Base-by-base conservation (phyloP, 306 rosid genomes). In the Astragalus membranaceus region DNA sequence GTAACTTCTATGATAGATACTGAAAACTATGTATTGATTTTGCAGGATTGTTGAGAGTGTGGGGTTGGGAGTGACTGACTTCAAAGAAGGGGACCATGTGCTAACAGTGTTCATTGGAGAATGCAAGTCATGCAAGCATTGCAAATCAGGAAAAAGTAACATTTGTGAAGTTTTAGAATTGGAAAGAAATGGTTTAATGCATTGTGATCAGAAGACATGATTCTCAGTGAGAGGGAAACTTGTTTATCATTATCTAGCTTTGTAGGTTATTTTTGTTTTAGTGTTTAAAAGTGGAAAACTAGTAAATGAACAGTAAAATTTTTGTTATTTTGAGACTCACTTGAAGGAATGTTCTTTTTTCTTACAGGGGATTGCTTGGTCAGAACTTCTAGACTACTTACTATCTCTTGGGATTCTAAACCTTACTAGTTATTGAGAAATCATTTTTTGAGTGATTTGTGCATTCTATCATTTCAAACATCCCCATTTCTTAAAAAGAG, bases 31-130 rank as follows among this genome's bases (percentile, higher is more conserved):
- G 52, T 20, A 23, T 23, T 32, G 49, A 9, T 67, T 83, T 80
- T 82, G 80, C 89, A 94, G 97, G 83, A 79, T 94, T 80, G 98
- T 94, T 36, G 98, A 94, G 85, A 88, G 97, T 71, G 92, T 90
- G 72, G 98, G 98, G 47, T 61, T 50, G 61, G 97, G 86, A 74
- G 98, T 90, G 69, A 81, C 86, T 64, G 97, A 90, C 73, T 94
- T 94, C 77, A 67, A 70, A 66, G 83, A 81, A 69, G 97, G 98
- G 7, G 97, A 94, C 64, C 96, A 85, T 75, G 98, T 90, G 76
- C 87, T 94, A 11, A 88, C 98, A 49, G 89, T 83, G 44, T 94
- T 94, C 93, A 90, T 85, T 9, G 97, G 98, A 80, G 98, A 94
- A 79, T 94, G 98, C 83, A 79, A 46, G 82, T 16, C 63, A 23